Evolutionary conservation across 495 filamentous ascomycete genomes (phyloP).

Genomic region (Pyrenula aspistea): DNA sequence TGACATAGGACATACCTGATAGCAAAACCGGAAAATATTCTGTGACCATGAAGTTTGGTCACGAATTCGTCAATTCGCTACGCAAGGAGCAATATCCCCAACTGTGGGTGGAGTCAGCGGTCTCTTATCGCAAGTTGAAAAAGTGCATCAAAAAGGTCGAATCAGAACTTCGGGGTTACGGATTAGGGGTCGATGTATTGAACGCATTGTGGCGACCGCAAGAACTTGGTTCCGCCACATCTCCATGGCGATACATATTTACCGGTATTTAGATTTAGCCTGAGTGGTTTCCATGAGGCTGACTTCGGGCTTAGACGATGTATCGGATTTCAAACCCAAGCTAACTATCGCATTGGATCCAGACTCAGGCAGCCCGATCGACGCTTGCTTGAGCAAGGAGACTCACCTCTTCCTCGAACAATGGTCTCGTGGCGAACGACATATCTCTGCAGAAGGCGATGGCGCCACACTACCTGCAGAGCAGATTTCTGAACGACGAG

Average conservation of each 20-base stretch:
- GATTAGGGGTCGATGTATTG: conserved; percentile 49
- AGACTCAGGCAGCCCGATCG: conserved; percentile 37
- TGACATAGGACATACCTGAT: too few species aligned
- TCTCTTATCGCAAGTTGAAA: conserved; percentile 63
- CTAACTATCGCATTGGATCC: conserved; percentile 44
- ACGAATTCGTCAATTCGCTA: conserved; percentile 48
- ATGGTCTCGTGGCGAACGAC: conserved; percentile 18
- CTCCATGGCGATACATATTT: conserved; percentile 22
- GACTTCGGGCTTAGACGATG: neutral
- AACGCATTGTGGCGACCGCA: conserved; percentile 25
- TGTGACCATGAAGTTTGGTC: conserved; percentile 60
- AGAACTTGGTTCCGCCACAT: conserved; percentile 26
- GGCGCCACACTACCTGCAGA: neutral
- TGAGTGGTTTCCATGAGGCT: neutral
- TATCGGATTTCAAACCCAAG: conserved; percentile 37
- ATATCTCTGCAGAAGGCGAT: conserved; percentile 1
- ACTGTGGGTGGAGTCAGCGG: conserved; percentile 57
- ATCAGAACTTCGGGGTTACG: conserved; percentile 44
- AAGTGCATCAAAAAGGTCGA: conserved; percentile 61
- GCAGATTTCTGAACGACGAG: neutral
- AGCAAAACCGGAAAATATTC: neutral
- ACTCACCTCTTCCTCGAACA: conserved; percentile 40
- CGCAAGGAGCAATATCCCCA: conserved; percentile 41
- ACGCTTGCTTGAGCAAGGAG: conserved; percentile 39
- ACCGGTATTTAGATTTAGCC: conserved; percentile 8